These are phyloP conservation scores for Xanthoconium stramineum DNA, from an alignment of 768 basidiomycete genomes.

Conservation along the genomic window DNA sequence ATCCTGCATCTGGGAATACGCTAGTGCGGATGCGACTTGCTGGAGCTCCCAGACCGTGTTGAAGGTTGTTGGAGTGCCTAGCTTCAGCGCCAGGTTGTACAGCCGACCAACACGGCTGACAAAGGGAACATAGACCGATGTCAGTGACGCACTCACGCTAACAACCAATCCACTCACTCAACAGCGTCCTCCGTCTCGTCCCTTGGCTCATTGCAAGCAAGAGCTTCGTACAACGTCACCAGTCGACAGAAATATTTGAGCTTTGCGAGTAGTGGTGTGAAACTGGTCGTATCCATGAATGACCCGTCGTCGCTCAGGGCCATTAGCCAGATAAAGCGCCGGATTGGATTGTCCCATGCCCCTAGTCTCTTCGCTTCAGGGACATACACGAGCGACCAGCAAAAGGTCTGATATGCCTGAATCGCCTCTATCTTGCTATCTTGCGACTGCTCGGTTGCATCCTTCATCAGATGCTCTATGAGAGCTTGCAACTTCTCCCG, in stretches of 20 bases:
- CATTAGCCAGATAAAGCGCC: conserved; percentile 1
- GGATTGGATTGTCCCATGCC: conserved; percentile 2
- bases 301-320: neutral
- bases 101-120: neutral
- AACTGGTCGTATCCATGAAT: neutral
- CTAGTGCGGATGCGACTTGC: conserved; percentile 1
- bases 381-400: neutral
- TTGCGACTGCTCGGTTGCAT: neutral
- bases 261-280: neutral
- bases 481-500: neutral
- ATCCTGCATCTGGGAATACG: neutral
- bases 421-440: neutral
- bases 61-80: neutral
- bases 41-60: conserved; percentile 12
- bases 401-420: neutral
- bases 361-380: neutral
- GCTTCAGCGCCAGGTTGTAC: too few species aligned
- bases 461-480: neutral
- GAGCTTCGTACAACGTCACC: neutral
- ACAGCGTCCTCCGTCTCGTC: neutral
- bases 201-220: neutral
- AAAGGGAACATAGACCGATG: neutral
- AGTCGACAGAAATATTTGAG: conserved; percentile 5
- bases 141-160: too few species aligned
- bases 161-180: too few species aligned